Conservation (phyloP, 1,284 basidiomycete species). For the Golubevia pallescens region DNA sequence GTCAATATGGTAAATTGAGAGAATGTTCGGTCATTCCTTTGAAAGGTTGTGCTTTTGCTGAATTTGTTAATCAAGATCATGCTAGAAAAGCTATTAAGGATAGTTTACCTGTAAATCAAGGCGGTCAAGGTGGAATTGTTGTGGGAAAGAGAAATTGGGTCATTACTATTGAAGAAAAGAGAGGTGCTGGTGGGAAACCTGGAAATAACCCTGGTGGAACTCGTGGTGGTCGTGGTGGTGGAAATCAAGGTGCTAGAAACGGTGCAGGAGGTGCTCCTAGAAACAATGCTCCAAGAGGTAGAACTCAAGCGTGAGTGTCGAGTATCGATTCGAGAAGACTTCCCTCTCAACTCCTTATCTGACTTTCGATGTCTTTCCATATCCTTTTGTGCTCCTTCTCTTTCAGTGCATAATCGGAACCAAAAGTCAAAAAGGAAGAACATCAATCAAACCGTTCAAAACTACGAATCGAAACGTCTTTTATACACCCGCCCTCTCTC, state of each 20-base stretch:
- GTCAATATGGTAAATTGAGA: constrained; percentile 46
- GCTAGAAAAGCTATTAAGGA: constrained; percentile 43
- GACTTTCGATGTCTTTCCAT: no score
- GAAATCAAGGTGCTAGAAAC: constrained; percentile 2
- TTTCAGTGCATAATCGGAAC: no score
- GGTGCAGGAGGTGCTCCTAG: constrained; percentile 5
- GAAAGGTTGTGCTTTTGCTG: constrained; percentile 56
- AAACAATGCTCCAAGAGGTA: no score
- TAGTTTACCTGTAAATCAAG: constrained; percentile 7
- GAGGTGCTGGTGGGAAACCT: not conserved
- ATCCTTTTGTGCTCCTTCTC: no score
- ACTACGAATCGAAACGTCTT: no score
- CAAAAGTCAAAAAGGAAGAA: no score
- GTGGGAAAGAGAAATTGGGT: constrained; percentile 41
- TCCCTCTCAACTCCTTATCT: no score
- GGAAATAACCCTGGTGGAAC: constrained; percentile 14
- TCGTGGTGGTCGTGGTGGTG: not conserved
- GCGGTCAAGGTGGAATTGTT: constrained; percentile 27
- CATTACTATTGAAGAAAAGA: constrained; percentile 54
- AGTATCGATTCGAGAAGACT: no score
- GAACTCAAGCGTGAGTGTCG: no score
- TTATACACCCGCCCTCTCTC: no score
- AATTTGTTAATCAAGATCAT: constrained; percentile 42
- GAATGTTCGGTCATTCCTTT: constrained; percentile 37
- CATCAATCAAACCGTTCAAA: no score